phyloP scores from a whole-genome alignment of 2,329 filamentous ascomycete genomes.

The Emydomyces testavorans region DNA sequence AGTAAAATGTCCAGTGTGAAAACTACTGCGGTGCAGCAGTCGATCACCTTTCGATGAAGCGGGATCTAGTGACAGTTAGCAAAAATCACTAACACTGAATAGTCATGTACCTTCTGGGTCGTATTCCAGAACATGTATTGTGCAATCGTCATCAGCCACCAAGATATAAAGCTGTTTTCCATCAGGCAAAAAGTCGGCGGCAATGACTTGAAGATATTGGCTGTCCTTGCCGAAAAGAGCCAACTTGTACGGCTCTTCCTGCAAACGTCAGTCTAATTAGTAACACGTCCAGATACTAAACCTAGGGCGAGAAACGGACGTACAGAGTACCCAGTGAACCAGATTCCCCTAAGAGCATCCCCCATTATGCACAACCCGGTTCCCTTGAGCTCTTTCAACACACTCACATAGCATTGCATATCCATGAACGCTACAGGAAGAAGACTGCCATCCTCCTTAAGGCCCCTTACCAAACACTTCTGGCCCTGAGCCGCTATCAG shows the following conservation, averaged over 20 bases:
- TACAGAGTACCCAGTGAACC: constrained; percentile 86
- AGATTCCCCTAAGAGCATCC: constrained; percentile 84
- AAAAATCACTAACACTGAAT: neutral
- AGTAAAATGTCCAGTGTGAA: constrained; percentile 71
- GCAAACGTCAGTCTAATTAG: constrained; percentile 1
- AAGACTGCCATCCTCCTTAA: constrained; percentile 89
- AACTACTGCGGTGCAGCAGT: constrained; percentile 75
- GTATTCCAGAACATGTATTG: constrained; percentile 81
- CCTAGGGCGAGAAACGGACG: neutral
- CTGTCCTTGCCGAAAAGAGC: constrained; percentile 81
- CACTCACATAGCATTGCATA: constrained; percentile 84
- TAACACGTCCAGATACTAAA: neutral
- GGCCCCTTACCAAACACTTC: constrained; percentile 90
- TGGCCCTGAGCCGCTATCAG: constrained; percentile 87
- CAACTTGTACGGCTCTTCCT: constrained; percentile 92
- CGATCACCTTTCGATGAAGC: constrained; percentile 84
- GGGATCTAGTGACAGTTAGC: constrained; percentile 50
- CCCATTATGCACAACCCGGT: constrained; percentile 80
- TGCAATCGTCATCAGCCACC: constrained; percentile 70
- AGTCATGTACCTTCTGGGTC: constrained; percentile 74
- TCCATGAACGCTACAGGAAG: constrained; percentile 95
- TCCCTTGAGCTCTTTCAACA: constrained; percentile 69
- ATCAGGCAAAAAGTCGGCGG: constrained; percentile 79
- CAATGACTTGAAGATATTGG: constrained; percentile 63
- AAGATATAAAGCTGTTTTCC: constrained; percentile 73